phyloP scores from a whole-genome alignment of 257 asterid species.

The Solanum ossicruentum region DNA sequence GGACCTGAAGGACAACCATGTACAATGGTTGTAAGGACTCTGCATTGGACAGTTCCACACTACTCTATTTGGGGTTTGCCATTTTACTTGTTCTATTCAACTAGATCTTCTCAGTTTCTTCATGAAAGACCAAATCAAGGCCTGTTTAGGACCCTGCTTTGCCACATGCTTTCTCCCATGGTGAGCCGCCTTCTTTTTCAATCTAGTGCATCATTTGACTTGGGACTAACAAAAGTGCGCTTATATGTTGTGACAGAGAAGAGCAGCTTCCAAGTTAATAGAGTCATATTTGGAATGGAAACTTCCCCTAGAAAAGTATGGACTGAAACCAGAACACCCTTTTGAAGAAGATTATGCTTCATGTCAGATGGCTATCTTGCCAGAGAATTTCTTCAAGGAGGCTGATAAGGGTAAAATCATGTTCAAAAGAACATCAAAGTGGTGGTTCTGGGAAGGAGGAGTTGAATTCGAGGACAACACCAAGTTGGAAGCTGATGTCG shows the following conservation, averaged over 20 bases:
- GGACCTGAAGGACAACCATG: conserved; percentile 67
- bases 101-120: conserved; percentile 72
- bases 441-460: conserved; percentile 75
- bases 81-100: conserved; percentile 78
- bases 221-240: not conserved
- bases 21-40: conserved; percentile 69
- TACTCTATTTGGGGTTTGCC: conserved; percentile 92
- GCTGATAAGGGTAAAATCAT: conserved; percentile 64
- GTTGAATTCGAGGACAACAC: conserved; percentile 59
- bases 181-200: conserved; percentile 14
- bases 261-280: conserved; percentile 43
- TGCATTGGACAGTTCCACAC: conserved; percentile 94
- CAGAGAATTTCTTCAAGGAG: conserved; percentile 60
- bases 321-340: conserved; percentile 80
- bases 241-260: conserved; percentile 24
- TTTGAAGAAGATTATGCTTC: conserved; percentile 91
- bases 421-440: conserved; percentile 52
- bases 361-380: conserved; percentile 95
- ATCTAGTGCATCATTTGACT: not conserved
- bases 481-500: conserved; percentile 70
- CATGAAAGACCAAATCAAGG: conserved; percentile 84
- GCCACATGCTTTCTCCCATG: conserved; percentile 57
- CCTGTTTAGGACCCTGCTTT: conserved; percentile 38
- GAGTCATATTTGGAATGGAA: conserved; percentile 76
- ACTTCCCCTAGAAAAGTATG: conserved; percentile 74